A percentile compares a stretch with the other conserved stretches of the same genome.
Conservation (phyloP, 73 alveolate genomes). For the Blepharisma stoltei region DNA sequence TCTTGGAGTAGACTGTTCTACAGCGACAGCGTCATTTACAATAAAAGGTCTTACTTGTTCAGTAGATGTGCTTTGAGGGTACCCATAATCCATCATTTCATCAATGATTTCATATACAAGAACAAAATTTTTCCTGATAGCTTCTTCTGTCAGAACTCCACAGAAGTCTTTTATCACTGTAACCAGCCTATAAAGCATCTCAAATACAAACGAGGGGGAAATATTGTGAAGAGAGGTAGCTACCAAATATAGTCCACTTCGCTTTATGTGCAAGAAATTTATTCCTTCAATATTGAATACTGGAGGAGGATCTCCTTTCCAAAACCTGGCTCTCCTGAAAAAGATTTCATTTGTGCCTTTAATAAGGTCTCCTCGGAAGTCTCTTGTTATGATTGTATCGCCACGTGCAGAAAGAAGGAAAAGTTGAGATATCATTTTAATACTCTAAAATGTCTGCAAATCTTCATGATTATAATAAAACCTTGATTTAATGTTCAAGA, state of each 20-base stretch:
- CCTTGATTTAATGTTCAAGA: too few relatives aligned
- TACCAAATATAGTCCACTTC: conserved; percentile 59
- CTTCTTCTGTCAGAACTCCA: conserved; percentile 73
- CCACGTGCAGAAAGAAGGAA: conserved; percentile 67
- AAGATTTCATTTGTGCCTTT: conserved; percentile 56
- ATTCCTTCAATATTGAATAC: conserved; percentile 67
- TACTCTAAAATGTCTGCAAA: background rate
- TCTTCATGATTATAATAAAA: too few relatives aligned
- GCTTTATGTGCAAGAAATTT: conserved; percentile 59
- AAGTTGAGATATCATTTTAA: conserved; percentile 57
- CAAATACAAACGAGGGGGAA: conserved; percentile 66
- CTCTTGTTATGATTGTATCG: conserved; percentile 63
- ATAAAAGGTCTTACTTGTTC: conserved; percentile 73
- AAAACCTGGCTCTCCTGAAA: conserved; percentile 62
- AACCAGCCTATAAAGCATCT: conserved; percentile 54
- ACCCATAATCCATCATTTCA: conserved; percentile 81
- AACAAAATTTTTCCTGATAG: conserved; percentile 68
- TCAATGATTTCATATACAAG: conserved; percentile 76
- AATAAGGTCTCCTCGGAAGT: conserved; percentile 57
- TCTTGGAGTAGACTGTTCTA: conserved; percentile 36
- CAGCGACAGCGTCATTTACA: conserved; percentile 67
- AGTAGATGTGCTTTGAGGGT: conserved; percentile 73
- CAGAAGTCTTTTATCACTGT: conserved; percentile 68
- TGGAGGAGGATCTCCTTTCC: conserved; percentile 76
- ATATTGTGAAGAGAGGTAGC: conserved; percentile 60